Base-by-base conservation (phyloP, 176 grass and related monocot species). In the Poa pratensis region DNA sequence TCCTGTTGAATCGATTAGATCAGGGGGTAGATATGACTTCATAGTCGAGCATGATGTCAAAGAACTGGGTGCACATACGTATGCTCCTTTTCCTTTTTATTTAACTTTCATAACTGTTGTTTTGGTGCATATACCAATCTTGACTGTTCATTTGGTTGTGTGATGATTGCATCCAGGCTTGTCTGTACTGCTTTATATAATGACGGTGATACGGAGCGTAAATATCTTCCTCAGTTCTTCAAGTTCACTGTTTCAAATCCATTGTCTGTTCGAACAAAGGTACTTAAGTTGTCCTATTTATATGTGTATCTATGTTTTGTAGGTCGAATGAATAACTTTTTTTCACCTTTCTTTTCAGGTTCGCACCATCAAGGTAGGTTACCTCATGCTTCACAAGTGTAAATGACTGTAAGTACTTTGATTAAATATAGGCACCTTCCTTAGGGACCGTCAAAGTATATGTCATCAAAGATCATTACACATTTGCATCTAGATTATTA, bases 151-250 rank as follows among this genome's bases (percentile, higher is more conserved):
- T 77, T 90, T 77, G 6, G 28, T 89, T 82, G 66, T 85, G 58
- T 82, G 67, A 72, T 84, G 20, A 72, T 78, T 61, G 39, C 82
- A 92, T 88, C 40, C 57, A 99, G 93, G 84, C 96, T 99, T 96
- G 91, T 99, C 53, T 99, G 96, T 81, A 94, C 91, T 87, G 94
- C 96, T 86, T 72, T 96, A 70, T 99, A 99, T 89, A 94, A 89
- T 86, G 96, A 96, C 17, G 96, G 94, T 68, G 94, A 99, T 72
- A 84, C 86, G 30, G 96, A 99, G 86, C 88, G 91, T 74, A 99
- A 99, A 88, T 99, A 99, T 94, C 96, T 99, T 78, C 96, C 96
- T 17, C 96, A 99, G 81, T 99, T 99, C 89, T 99, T 99, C 84
- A 99, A 99, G 72, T 99, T 99, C 65, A 82, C 84, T 64, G 94